Evolutionary conservation across 2,329 filamentous ascomycete genomes (phyloP), one percentile per base, ranked within the genome.

Genomic region (Neopestalotiopsis sp.): DNA sequence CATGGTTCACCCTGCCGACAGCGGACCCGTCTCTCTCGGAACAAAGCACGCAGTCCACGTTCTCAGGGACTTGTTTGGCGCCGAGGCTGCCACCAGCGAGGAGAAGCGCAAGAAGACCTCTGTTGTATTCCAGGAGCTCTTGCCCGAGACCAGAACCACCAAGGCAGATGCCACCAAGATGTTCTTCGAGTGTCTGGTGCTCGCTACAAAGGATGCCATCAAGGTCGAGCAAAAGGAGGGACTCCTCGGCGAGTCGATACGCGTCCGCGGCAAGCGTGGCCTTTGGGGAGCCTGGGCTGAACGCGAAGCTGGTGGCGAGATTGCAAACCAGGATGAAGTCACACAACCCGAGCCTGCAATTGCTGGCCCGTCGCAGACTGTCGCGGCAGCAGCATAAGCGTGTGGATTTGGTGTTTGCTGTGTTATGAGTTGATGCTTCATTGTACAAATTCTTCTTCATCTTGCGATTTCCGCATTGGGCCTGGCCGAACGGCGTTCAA

Each of bases 271-370:
- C 69, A 99, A 99, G 88, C 89, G 94, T 74, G 95, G 94, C n/a
- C 90, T 99, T 2, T 99, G 96, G 95, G 96, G 95, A 66, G 90
- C 92, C 49, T 99, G 96, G 96, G 96, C 96, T 0, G 96, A 98
- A 84, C 85, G 86, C 49, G 89, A 91, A 78, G 89, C 89, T 59
- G 89, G 89, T 69, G 89, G 89, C 64, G 88, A 90, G 78, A 89
- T 89, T 67, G 87, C 85, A 13, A 80, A 83, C 69, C 82, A 88
- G 62, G 81, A 85, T 73, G 81, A 84, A 72, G 71, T 76, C 66
- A 71, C 74, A 60, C 75, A 81, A 64, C 79, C 80, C 14, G 75
- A 79, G 66, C 77, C 74, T 4, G 77, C 79, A 4, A 76, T 81
- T 20, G 75, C 77, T 14, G 75, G 72, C n/a, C 74, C 78, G 30